Conservation (phyloP, 495 filamentous ascomycete genomes). For the Trichoderma orchidacearum region DNA sequence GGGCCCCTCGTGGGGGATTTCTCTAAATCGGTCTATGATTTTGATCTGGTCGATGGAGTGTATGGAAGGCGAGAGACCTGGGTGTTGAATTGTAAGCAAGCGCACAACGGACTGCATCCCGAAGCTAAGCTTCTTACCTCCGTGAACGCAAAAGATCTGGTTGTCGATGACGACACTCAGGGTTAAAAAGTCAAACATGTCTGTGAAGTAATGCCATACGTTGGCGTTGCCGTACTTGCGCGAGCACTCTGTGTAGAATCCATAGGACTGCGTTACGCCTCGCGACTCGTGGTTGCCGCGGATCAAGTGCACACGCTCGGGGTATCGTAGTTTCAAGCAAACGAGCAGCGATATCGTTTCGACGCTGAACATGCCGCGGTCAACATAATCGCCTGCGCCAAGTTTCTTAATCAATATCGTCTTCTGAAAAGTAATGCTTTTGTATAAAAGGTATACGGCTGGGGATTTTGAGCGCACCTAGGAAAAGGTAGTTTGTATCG, state of each 20-base stretch:
- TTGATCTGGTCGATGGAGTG: slow-evolving; percentile 99
- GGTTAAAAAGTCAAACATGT: slow-evolving; percentile 98
- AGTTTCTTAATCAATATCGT: background rate
- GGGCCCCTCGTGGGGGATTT: slow-evolving; percentile 95
- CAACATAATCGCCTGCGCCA: slow-evolving; percentile 78
- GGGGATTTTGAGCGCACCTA: slow-evolving; percentile 44
- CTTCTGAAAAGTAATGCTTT: too few relatives aligned
- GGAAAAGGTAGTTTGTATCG: slow-evolving; percentile 94
- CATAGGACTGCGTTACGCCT: slow-evolving; percentile 95
- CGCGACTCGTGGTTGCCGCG: slow-evolving; percentile 95
- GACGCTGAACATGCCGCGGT: slow-evolving; percentile 90
- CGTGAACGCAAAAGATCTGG: slow-evolving; percentile 97
- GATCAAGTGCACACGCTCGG: slow-evolving; percentile 81
- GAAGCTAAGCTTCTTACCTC: slow-evolving; percentile 31
- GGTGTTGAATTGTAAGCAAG: background rate
- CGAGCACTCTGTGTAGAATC: slow-evolving; percentile 96
- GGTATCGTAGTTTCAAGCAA: slow-evolving; percentile 88
- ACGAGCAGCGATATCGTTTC: slow-evolving; percentile 94
- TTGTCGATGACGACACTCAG: slow-evolving; percentile 95
- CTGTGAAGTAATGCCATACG: slow-evolving; percentile 98
- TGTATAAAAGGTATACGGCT: too few relatives aligned
- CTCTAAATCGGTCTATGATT: slow-evolving; percentile 94
- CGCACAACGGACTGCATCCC: too few relatives aligned
- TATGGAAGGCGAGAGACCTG: slow-evolving; percentile 81
- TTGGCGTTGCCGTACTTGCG: slow-evolving; percentile 97